Conservation (phyloP, 805 yeast species). For the Ogataea chonburiensis region DNA sequence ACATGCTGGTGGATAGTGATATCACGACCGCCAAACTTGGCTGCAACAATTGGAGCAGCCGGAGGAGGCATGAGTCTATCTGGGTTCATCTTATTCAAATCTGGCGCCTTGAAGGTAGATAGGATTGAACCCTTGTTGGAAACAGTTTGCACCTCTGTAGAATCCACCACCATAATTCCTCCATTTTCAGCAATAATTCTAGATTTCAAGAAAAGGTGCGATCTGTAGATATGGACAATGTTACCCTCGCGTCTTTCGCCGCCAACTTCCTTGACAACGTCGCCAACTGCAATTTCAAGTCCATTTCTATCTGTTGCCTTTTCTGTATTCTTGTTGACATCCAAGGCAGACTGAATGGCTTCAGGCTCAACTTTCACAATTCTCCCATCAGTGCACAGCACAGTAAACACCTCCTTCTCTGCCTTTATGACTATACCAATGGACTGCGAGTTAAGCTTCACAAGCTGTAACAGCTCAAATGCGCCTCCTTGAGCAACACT, state of each 20-base stretch:
- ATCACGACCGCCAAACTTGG: conserved; percentile 72
- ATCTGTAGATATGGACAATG: conserved; percentile 82
- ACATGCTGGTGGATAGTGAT: conserved; percentile 80
- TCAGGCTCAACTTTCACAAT: conserved; percentile 69
- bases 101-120: conserved; percentile 54
- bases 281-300: conserved; percentile 82
- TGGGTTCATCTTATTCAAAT: conserved; percentile 87
- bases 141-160: conserved; percentile 75
- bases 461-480: conserved; percentile 85
- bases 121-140: conserved; percentile 75
- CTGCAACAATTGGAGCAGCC: conserved; percentile 46
- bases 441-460: conserved; percentile 77
- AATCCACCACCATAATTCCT: conserved; percentile 84
- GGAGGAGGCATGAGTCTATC: conserved; percentile 63
- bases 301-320: conserved; percentile 87
- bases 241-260: conserved; percentile 89
- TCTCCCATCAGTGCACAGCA: conserved; percentile 81
- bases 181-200: conserved; percentile 78
- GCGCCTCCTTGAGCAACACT: conserved; percentile 69
- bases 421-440: conserved; percentile 91
- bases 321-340: conserved; percentile 62
- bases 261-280: conserved; percentile 79
- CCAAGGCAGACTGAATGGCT: conserved; percentile 77
- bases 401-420: conserved; percentile 81
- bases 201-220: conserved; percentile 74